Evolutionary conservation across 805 yeast species (phyloP).

Genomic region (Saturnispora sanitii): DNA sequence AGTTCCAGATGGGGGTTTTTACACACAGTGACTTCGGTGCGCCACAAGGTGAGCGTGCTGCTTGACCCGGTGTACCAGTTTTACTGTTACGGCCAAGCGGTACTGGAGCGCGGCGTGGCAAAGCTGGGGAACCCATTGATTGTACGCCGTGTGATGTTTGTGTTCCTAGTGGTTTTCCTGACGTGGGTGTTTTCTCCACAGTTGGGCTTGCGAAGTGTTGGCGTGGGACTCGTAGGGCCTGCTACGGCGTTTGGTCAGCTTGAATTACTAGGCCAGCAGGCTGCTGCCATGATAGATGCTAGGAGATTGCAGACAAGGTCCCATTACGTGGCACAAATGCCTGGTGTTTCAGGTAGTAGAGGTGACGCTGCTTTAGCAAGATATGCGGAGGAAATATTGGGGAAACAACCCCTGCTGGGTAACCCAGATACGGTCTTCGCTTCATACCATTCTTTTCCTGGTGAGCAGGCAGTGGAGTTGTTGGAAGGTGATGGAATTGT

Average conservation of each 20-base stretch:
- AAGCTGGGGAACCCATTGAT: slow-evolving; percentile 81
- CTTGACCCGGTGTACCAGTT: slow-evolving; percentile 47
- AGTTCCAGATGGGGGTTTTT: too few species aligned
- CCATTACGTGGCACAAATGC: too few species aligned
- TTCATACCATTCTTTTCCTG: slow-evolving; percentile 60
- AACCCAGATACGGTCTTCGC: slow-evolving; percentile 43
- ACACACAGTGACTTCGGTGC: slow-evolving; percentile 30
- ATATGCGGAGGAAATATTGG: slow-evolving; percentile 51
- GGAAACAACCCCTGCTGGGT: slow-evolving; percentile 43
- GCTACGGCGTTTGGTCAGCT: too few species aligned
- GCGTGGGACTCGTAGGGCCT: too few species aligned
- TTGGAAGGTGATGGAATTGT: slow-evolving; percentile 17
- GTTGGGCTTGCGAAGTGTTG: too few species aligned
- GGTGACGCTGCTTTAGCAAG: slow-evolving; percentile 71
- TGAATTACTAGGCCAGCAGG: too few species aligned
- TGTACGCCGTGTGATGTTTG: slow-evolving; percentile 66
- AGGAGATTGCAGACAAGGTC: too few species aligned
- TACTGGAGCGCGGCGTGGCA: slow-evolving; percentile 48
- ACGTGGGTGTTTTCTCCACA: slow-evolving; percentile 49
- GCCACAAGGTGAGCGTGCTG: slow-evolving; percentile 33
- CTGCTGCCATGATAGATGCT: too few species aligned
- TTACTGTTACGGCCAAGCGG: slow-evolving; percentile 30
- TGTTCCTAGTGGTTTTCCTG: slow-evolving; percentile 49
- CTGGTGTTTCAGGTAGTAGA: slow-evolving; percentile 80
- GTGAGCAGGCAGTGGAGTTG: slow-evolving; percentile 22